Percentiles rank a stretch among this genome's conserved stretches.
phyloP scores from a whole-genome alignment of 495 filamentous ascomycete genomes.

The Amphirosellinia nigrospora region DNA sequence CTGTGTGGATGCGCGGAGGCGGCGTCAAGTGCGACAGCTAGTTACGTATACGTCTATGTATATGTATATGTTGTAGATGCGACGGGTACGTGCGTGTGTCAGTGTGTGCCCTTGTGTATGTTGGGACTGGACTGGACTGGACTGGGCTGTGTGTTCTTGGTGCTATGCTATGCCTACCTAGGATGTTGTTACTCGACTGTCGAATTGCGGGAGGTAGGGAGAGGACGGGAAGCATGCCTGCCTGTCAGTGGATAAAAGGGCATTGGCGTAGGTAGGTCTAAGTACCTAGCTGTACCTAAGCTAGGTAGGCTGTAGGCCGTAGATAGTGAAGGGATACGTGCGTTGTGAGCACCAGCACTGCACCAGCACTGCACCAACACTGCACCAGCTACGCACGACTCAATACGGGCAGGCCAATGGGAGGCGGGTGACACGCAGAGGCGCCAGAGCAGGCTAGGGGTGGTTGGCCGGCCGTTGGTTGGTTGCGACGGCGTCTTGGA shows the following conservation, averaged over 20 bases:
- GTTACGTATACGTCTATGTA: too few species aligned
- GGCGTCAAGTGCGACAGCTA: neutral
- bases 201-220: neutral
- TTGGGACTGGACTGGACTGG: too few species aligned
- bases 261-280: neutral
- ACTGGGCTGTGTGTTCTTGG: neutral
- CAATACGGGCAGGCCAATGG: slow-evolving; percentile 8
- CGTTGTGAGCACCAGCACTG: neutral
- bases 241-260: neutral
- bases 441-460: neutral
- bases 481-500: neutral
- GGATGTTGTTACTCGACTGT: too few species aligned
- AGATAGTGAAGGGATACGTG: neutral
- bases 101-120: neutral
- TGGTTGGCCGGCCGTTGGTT: neutral
- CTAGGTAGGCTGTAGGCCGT: too few species aligned
- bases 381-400: slow-evolving; percentile 10
- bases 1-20: neutral
- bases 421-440: slow-evolving; percentile 6
- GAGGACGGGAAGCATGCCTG: neutral
- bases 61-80: neutral
- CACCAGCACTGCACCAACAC: slow-evolving; percentile 8
- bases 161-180: neutral
- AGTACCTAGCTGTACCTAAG: too few species aligned
- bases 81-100: neutral